Conservation (phyloP, 768 basidiomycete species). For the Xerocomellus dryophilus region DNA sequence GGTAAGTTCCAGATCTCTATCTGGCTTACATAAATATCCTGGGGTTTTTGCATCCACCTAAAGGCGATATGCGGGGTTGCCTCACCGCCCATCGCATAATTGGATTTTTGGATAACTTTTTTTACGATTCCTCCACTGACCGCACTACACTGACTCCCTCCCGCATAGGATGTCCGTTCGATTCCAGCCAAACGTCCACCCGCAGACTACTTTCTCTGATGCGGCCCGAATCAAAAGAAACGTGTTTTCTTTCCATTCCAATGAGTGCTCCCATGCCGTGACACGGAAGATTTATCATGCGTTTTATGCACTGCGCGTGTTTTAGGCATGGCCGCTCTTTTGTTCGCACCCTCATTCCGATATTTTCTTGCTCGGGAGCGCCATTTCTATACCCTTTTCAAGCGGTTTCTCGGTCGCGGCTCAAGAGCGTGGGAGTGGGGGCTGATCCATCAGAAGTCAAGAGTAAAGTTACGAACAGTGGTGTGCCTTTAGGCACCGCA, state of each 20-base stretch:
- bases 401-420: slow-evolving; percentile 8
- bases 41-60: slow-evolving; percentile 9
- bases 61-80: slow-evolving; percentile 31
- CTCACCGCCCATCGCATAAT: slow-evolving; percentile 5
- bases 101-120: neutral
- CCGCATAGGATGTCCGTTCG: slow-evolving; percentile 67
- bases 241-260: slow-evolving; percentile 17
- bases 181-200: slow-evolving; percentile 83
- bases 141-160: slow-evolving; percentile 1
- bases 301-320: slow-evolving; percentile 23
- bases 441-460: slow-evolving; percentile 18
- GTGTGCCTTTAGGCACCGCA: slow-evolving; percentile 30
- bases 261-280: slow-evolving; percentile 17
- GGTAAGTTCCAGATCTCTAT: slow-evolving; percentile 43
- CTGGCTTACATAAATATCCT: slow-evolving; percentile 14
- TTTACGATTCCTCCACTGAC: neutral
- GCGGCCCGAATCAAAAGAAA: slow-evolving; percentile 1
- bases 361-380: slow-evolving; percentile 24
- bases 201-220: slow-evolving; percentile 80
- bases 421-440: slow-evolving; percentile 20
- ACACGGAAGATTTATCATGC: slow-evolving; percentile 11
- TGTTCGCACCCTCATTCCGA: slow-evolving; percentile 20
- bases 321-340: slow-evolving; percentile 25
- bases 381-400: slow-evolving; percentile 6
- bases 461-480: slow-evolving; percentile 14